phyloP scores from a whole-genome alignment of 2,329 filamentous ascomycete genomes.

The Byssothecium circinans region DNA sequence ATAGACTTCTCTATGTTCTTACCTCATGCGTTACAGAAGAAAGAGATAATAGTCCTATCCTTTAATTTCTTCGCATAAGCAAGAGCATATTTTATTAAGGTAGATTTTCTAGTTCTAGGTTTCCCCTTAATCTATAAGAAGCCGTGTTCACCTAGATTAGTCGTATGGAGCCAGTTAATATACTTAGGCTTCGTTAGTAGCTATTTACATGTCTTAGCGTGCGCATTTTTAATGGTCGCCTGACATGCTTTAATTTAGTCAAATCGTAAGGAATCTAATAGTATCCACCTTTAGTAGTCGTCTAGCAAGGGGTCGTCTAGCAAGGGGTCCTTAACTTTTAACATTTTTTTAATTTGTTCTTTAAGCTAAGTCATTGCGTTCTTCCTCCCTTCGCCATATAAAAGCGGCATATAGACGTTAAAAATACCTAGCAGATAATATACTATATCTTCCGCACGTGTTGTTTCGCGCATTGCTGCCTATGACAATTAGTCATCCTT shows the following conservation, averaged over 20 bases:
- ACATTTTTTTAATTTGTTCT: no score
- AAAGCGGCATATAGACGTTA: no score
- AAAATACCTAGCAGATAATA: no score
- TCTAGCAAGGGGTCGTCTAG: no score
- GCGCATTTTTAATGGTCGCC: conserved; percentile 36
- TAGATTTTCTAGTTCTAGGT: conserved; percentile 42
- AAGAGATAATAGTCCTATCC: conserved; percentile 7
- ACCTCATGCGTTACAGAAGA: conserved; percentile 22
- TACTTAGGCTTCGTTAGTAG: conserved; percentile 39
- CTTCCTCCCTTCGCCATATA: no score
- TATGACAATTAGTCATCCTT: no score
- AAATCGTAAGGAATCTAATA: conserved; percentile 40
- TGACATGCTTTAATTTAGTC: conserved; percentile 42
- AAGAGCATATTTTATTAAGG: conserved; percentile 38
- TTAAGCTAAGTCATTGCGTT: no score
- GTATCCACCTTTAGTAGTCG: neutral
- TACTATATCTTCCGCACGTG: no score
- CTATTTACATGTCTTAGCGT: conserved; percentile 46
- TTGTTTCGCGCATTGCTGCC: no score
- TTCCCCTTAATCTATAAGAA: conserved; percentile 51
- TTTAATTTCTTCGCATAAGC: conserved; percentile 3
- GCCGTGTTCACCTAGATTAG: conserved; percentile 30
- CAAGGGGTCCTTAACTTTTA: no score
- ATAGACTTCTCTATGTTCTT: conserved; percentile 13
- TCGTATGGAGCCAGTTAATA: conserved; percentile 40